phyloP scores from a whole-genome alignment of 805 yeast genomes.

The Saccharomycopsis oosterbeekiorum region DNA sequence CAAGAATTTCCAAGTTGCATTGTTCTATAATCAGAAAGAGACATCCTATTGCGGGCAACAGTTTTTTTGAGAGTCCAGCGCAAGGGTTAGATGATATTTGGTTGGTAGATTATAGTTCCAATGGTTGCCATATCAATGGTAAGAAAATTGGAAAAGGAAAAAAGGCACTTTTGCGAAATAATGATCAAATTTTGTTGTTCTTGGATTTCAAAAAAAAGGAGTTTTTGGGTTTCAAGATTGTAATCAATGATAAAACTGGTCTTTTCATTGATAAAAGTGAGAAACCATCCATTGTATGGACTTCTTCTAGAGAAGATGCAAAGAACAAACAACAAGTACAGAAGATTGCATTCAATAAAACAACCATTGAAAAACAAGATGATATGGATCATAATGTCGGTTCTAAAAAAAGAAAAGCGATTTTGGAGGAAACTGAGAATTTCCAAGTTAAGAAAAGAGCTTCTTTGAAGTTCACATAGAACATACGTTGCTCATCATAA shows the following conservation, averaged over 20 bases:
- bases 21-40: constrained; percentile 58
- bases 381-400: constrained; percentile 8
- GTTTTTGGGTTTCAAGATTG: constrained; percentile 43
- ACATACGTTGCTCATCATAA: background rate
- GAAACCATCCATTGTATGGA: background rate
- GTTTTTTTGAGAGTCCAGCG: constrained; percentile 61
- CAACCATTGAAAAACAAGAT: constrained; percentile 14
- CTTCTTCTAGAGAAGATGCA: background rate
- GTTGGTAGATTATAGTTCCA: constrained; percentile 72
- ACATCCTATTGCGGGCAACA: constrained; percentile 43
- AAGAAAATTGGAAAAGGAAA: constrained; percentile 48
- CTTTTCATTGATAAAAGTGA: constrained; percentile 37
- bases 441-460: constrained; percentile 15
- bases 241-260: constrained; percentile 53
- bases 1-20: constrained; percentile 75
- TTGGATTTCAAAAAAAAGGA: constrained; percentile 46
- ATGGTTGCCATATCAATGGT: constrained; percentile 65
- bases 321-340: background rate
- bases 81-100: constrained; percentile 67
- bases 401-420: constrained; percentile 3
- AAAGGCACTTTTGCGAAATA: constrained; percentile 50
- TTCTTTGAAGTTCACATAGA: constrained; percentile 4
- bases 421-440: background rate
- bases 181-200: constrained; percentile 59
- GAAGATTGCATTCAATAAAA: background rate